phyloP scores from a whole-genome alignment of 1,284 basidiomycete genomes.

The Ganoderma boninense region DNA sequence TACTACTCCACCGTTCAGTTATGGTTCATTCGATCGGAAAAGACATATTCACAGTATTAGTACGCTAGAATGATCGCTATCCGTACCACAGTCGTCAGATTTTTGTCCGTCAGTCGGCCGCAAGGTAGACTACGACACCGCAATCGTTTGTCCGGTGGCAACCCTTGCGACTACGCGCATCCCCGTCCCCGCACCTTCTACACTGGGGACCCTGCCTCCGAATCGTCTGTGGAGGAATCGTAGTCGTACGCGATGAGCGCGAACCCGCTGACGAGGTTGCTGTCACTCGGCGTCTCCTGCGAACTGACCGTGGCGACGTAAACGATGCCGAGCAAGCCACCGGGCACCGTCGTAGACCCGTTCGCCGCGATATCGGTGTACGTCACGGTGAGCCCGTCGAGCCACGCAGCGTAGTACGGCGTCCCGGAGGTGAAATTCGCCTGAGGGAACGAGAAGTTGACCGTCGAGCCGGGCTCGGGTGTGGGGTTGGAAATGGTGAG shows the following conservation, averaged over 20 bases:
- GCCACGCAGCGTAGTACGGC: conserved; percentile 46
- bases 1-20: no score
- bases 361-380: conserved; percentile 43
- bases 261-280: conserved; percentile 41
- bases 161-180: no score
- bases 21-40: no score
- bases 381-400: conserved; percentile 46
- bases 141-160: not conserved
- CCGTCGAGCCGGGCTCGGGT: conserved; percentile 36
- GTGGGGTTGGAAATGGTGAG: conserved; percentile 39
- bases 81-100: no score
- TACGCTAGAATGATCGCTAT: no score
- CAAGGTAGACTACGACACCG: not conserved
- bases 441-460: conserved; percentile 38
- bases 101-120: no score
- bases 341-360: conserved; percentile 44
- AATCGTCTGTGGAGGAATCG: conserved; percentile 24
- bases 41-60: no score
- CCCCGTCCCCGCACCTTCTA: not conserved
- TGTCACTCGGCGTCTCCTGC: conserved; percentile 37
- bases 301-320: conserved; percentile 42
- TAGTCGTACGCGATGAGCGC: conserved; percentile 42
- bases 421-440: not conserved
- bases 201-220: not conserved
- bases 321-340: conserved; percentile 41